Evolutionary conservation across 441 rosid species (phyloP).

Genomic region (Euphorbia corollata): DNA sequence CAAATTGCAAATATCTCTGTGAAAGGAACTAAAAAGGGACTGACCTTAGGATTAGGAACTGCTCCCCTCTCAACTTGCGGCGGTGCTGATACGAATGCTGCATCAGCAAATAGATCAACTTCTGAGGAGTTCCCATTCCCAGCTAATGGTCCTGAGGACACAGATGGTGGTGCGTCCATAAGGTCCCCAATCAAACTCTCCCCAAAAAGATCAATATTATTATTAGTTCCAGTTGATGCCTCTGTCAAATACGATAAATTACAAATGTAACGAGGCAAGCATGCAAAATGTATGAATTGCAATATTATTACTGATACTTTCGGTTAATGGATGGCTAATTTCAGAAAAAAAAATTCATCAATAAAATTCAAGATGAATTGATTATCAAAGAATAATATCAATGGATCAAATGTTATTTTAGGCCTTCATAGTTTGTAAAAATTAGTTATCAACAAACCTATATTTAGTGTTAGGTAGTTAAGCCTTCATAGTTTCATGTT

Average conservation of each 20-base stretch:
- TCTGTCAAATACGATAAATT: constrained; percentile 43
- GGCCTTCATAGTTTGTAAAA: neutral
- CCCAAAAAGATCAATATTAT: constrained; percentile 79
- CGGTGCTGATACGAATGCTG: constrained; percentile 79
- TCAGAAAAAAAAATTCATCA: too few relatives aligned
- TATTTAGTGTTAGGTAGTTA: neutral
- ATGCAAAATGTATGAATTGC: constrained; percentile 1
- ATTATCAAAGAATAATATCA: neutral
- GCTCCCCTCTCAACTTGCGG: constrained; percentile 38
- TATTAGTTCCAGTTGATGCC: constrained; percentile 45
- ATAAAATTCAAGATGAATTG: too few relatives aligned
- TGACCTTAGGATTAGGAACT: constrained; percentile 54
- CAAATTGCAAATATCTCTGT: constrained; percentile 11
- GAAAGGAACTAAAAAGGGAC: constrained; percentile 15
- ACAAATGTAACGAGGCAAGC: constrained; percentile 12
- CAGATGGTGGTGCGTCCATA: constrained; percentile 59
- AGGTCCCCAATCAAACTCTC: constrained; percentile 67
- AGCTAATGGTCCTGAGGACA: constrained; percentile 43
- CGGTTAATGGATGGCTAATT: too few relatives aligned
- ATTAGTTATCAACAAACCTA: too few relatives aligned
- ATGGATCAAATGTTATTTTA: neutral
- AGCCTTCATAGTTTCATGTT: neutral
- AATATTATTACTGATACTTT: too few relatives aligned
- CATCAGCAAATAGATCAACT: constrained; percentile 90
- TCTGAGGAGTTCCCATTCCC: constrained; percentile 42